Evolutionary conservation across 2,329 filamentous ascomycete genomes (phyloP).

Genomic region (Arthroderma uncinatum): DNA sequence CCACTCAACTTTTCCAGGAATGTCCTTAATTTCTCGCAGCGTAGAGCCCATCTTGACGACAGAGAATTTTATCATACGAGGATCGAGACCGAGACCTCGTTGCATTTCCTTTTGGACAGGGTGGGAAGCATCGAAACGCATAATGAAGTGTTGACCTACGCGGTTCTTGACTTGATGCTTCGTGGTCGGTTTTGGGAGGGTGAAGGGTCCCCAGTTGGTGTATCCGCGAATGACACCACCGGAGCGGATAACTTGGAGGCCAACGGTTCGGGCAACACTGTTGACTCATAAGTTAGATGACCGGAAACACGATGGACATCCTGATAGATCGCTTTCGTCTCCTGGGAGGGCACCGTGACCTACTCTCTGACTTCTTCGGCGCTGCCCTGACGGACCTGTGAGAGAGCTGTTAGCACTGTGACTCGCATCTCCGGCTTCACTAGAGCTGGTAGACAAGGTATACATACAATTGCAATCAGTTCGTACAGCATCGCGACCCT

Average conservation of each 20-base stretch:
- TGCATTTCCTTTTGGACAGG: conserved; percentile 63
- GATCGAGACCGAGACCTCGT: conserved; percentile 69
- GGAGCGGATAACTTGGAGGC: conserved; percentile 66
- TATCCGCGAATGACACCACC: conserved; percentile 86
- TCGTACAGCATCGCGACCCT: conserved; percentile 74
- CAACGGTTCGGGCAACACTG: conserved; percentile 80
- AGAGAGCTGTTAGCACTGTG: not conserved
- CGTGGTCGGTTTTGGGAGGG: conserved; percentile 66
- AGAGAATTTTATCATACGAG: conserved; percentile 75
- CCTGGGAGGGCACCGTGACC: not conserved
- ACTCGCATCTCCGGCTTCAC: not conserved
- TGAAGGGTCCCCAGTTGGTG: conserved; percentile 90
- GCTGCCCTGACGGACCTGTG: conserved; percentile 80
- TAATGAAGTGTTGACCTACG: conserved; percentile 89
- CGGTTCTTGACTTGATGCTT: conserved; percentile 75
- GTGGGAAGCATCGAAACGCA: conserved; percentile 81
- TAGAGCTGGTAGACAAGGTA: not conserved
- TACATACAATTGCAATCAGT: conserved; percentile 80
- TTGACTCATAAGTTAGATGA: not conserved
- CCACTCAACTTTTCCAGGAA: conserved; percentile 47
- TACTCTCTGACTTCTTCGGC: conserved; percentile 93
- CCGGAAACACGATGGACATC: conserved; percentile 6
- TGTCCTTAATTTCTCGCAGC: conserved; percentile 50
- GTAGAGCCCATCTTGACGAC: conserved; percentile 73
- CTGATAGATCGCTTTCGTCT: not conserved